Conservation (phyloP, 2,329 filamentous ascomycete species). For the Plenodomus lindquistii region DNA sequence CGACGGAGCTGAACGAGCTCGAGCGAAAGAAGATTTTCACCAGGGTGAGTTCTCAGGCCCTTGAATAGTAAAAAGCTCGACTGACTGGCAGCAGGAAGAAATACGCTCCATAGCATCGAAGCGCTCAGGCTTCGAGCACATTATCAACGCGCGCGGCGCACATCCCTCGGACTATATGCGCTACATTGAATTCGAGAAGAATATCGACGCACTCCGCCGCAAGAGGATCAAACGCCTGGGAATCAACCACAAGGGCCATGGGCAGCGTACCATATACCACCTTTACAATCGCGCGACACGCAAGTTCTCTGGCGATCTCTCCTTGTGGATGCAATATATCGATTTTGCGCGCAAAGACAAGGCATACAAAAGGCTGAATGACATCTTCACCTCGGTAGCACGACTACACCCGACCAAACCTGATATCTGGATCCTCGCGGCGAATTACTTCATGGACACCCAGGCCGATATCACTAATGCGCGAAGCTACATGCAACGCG, state of each 20-base stretch:
- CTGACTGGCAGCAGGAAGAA: constrained; percentile 66
- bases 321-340: constrained; percentile 89
- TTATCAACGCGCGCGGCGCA: constrained; percentile 75
- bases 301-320: constrained; percentile 79
- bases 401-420: constrained; percentile 83
- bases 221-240: constrained; percentile 83
- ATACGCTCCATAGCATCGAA: constrained; percentile 87
- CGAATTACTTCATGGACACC: constrained; percentile 74
- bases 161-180: constrained; percentile 77
- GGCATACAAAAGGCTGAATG: constrained; percentile 63
- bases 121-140: constrained; percentile 91
- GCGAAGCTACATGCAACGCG: constrained; percentile 83
- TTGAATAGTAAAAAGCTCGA: neutral
- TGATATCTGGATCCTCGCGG: constrained; percentile 82
- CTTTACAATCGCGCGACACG: constrained; percentile 85
- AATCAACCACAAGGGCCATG: constrained; percentile 70
- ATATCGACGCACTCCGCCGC: constrained; percentile 71
- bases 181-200: constrained; percentile 76
- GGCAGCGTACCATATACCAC: constrained; percentile 82
- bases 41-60: constrained; percentile 56
- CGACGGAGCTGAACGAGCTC: constrained; percentile 90
- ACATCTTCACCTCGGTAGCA: constrained; percentile 69
- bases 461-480: constrained; percentile 88
- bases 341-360: constrained; percentile 73
- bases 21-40: constrained; percentile 90